These are phyloP conservation scores for Oehlia diaphana DNA, from an alignment of 192 early-diverging fungal species.

Conservation along the genomic window DNA sequence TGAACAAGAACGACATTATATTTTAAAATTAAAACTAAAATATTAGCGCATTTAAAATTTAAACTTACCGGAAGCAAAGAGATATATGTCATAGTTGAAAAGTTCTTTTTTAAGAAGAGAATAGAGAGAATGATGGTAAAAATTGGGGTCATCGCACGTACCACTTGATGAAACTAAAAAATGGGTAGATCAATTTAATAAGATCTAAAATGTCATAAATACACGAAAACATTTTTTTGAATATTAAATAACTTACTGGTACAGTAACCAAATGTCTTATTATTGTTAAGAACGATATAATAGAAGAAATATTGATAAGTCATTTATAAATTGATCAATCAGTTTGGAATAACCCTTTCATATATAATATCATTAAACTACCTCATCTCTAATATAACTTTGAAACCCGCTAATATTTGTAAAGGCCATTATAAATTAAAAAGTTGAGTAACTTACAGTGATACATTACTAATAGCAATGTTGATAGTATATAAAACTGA, in stretches of 20 bases:
- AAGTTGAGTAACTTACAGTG: conserved; percentile 57
- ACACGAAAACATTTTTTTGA: not conserved
- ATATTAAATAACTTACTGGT: conserved; percentile 22
- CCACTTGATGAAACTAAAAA: conserved; percentile 73
- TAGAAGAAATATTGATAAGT: too few species aligned
- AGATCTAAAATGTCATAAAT: not conserved
- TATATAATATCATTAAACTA: too few species aligned
- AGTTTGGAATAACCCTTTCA: too few species aligned
- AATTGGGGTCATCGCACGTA: conserved; percentile 79
- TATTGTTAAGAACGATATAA: too few species aligned
- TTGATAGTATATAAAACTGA: conserved; percentile 88
- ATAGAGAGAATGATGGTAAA: conserved; percentile 72
- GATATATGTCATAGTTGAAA: conserved; percentile 55
- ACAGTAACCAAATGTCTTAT: conserved; percentile 29
- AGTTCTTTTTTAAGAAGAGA: conserved; percentile 57
- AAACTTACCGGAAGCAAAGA: conserved; percentile 60
- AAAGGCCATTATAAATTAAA: not conserved
- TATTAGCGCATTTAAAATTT: not conserved
- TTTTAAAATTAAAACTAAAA: not conserved
- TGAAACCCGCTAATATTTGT: not conserved
- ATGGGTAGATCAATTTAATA: not conserved
- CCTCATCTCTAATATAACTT: too few species aligned
- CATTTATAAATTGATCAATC: not conserved
- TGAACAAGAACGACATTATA: conserved; percentile 18
- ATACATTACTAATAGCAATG: conserved; percentile 84